Evolutionary conservation across 2,329 filamentous ascomycete genomes (phyloP).

Genomic region (Ophiocordyceps australis): DNA sequence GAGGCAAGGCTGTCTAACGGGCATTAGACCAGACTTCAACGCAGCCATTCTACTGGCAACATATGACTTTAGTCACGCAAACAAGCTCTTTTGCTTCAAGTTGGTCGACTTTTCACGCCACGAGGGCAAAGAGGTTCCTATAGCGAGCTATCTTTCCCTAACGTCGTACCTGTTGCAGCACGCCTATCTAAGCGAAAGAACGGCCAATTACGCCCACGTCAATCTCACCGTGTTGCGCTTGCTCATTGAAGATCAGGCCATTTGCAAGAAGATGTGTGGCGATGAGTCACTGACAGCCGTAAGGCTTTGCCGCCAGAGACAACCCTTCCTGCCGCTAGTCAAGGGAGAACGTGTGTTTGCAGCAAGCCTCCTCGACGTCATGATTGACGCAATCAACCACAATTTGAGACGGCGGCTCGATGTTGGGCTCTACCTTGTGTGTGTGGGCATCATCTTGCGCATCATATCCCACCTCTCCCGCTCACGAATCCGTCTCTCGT

Average conservation of each 20-base stretch:
- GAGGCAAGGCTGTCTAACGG: no score
- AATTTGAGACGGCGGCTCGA: constrained; percentile 78
- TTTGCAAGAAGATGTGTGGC: constrained; percentile 72
- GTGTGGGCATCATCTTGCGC: constrained; percentile 65
- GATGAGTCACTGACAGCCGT: constrained; percentile 58
- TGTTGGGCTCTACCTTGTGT: constrained; percentile 66
- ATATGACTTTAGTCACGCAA: constrained; percentile 87
- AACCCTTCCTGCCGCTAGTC: constrained; percentile 65
- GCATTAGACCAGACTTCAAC: constrained; percentile 59
- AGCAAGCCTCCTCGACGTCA: constrained; percentile 63
- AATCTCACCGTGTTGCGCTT: constrained; percentile 74
- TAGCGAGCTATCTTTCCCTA: constrained; percentile 70
- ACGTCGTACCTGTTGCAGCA: constrained; percentile 90
- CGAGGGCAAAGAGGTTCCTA: constrained; percentile 51
- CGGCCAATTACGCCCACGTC: constrained; percentile 68
- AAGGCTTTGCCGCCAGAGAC: constrained; percentile 74
- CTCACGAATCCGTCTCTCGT: constrained; percentile 61
- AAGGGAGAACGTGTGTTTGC: constrained; percentile 56
- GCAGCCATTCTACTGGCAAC: constrained; percentile 67
- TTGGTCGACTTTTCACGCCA: constrained; percentile 48
- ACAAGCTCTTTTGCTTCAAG: constrained; percentile 86
- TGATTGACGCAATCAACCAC: constrained; percentile 85
- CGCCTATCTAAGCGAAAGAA: constrained; percentile 64
- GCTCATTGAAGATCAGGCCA: constrained; percentile 64
- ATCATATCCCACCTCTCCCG: constrained; percentile 71